Base-by-base conservation (phyloP, 2,329 filamentous ascomycete species). In the Paracamarosporium sp. region DNA sequence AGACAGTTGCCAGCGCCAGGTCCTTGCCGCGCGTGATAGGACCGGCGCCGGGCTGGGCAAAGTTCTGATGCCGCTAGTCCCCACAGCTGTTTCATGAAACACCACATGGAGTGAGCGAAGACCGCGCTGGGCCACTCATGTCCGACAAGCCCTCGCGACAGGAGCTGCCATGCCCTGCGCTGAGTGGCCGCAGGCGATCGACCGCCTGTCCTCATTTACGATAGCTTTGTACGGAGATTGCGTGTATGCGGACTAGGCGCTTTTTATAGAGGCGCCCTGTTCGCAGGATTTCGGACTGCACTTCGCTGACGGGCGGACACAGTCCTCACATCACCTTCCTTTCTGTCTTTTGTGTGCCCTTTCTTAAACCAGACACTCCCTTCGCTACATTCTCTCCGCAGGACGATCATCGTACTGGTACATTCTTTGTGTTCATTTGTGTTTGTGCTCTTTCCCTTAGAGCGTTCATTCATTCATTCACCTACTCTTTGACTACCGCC, bases 81-180 rank as follows among this genome's bases (percentile, higher is more conserved):
- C 71, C 70, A 74, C 71, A 47, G 28, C 58, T 59, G 69, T 67
- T 70, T 73, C 64, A 66, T 68, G 67, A 70, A 74, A 74, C 71
- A 68, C 61, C 63, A 65, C 50, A 63, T 53, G 62, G 57, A 52
- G 52, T 57, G 53, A 64, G 61, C 57, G 59, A 66, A 62, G 60
- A 52, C 57, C 56, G 40, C 59, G 55, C 59, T 64, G 60, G 58
- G 67, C 71, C 72, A 73, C 59, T 70, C 64, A 68, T 35, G 59
- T 54, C 57, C 53, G 53, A 55, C 46, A 54, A 59, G 48, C 55
- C 17, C 12, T 60, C 50, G 55, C 69, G 66, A 69, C 65, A 66
- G 63, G 67, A 69, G 65, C 55, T 56, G 22, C 50, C 55, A 60
- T 61, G 60, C 56, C 55, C 46, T 53, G 61, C 60, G 52, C 51